Percentiles rank a stretch among this genome's conserved stretches.
Evolutionary conservation across 2,329 filamentous ascomycete genomes (phyloP).

Genomic region (Cladosporium sphaerospermum): DNA sequence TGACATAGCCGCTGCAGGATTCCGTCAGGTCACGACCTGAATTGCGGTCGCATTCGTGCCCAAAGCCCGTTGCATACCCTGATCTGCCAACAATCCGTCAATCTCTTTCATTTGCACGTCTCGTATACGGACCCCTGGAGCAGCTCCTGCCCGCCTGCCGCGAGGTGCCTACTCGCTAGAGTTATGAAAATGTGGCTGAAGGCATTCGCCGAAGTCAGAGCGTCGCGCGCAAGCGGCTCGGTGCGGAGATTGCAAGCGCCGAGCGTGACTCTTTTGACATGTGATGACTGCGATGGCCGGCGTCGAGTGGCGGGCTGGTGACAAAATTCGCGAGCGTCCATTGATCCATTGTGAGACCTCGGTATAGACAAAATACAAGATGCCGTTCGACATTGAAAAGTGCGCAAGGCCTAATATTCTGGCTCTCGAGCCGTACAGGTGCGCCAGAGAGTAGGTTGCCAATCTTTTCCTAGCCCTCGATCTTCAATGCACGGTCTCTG

Average conservation of each 20-base stretch:
- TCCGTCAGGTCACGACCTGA: not conserved
- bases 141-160: not conserved
- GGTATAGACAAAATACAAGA: constrained; percentile 15
- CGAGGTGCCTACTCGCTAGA: not conserved
- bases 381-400: constrained; percentile 43
- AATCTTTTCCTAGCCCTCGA: constrained; percentile 40
- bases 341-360: not conserved
- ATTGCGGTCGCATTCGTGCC: no score
- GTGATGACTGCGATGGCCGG: constrained; percentile 5
- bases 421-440: constrained; percentile 48
- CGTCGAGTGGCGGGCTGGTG: not conserved
- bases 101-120: not conserved
- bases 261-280: constrained; percentile 8
- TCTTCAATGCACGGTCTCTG: constrained; percentile 14
- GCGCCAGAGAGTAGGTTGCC: constrained; percentile 46
- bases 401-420: constrained; percentile 49
- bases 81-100: no score
- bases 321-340: not conserved
- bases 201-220: not conserved
- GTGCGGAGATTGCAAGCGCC: not conserved
- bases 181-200: not conserved
- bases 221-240: not conserved
- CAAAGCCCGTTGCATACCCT: no score
- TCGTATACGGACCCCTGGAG: not conserved
- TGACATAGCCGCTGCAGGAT: not conserved